These are phyloP conservation scores for Lipomyces japonicus DNA, from an alignment of 805 yeast species.

Conservation along the genomic window DNA sequence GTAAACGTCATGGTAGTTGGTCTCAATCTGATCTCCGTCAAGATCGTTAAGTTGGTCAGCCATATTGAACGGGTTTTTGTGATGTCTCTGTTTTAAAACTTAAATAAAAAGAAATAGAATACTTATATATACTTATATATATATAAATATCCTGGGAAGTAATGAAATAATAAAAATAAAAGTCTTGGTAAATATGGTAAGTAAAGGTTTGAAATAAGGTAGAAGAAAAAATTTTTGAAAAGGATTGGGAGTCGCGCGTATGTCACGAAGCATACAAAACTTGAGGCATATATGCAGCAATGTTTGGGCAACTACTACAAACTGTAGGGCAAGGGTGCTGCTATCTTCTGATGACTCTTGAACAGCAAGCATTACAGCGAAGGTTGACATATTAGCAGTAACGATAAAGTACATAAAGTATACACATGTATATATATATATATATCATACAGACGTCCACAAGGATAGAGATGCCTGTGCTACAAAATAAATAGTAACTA, in stretches of 20 bases:
- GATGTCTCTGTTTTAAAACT: background rate
- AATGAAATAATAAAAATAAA: background rate
- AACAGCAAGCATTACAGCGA: too few species aligned
- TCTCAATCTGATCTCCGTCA: constrained; percentile 52
- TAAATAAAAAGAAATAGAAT: background rate
- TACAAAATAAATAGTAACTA: too few species aligned
- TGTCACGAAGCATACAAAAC: too few species aligned
- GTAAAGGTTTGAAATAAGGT: background rate
- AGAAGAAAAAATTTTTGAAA: constrained; percentile 6
- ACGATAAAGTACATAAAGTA: too few species aligned
- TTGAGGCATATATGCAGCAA: background rate
- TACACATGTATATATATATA: too few species aligned
- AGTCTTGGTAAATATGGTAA: background rate
- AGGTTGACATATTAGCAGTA: too few species aligned
- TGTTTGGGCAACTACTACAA: background rate
- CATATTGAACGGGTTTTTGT: constrained; percentile 15
- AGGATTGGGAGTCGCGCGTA: too few species aligned
- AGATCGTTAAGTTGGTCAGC: constrained; percentile 27
- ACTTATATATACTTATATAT: constrained; percentile 3
- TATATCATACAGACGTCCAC: too few species aligned
- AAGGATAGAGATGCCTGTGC: too few species aligned
- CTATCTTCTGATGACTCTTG: too few species aligned
- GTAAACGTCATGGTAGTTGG: constrained; percentile 93
- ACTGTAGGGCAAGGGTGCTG: too few species aligned
- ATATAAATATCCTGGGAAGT: background rate